These are phyloP conservation scores for Exophiala viscosa DNA, from an alignment of 2,329 filamentous ascomycete species.

Conservation along the genomic window DNA sequence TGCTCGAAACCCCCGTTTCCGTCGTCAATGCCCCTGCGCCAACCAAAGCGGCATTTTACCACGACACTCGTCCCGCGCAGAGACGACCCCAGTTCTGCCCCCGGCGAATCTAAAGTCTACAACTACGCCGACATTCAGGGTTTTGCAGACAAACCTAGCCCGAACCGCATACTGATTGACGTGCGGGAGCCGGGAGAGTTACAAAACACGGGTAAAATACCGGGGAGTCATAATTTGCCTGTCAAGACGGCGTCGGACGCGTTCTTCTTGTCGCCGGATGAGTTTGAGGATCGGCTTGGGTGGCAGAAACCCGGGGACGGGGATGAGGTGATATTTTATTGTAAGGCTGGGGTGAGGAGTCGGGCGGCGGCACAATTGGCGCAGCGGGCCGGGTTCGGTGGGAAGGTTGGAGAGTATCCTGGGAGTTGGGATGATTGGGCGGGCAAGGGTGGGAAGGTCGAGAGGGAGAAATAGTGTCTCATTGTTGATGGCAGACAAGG, in stretches of 20 bases:
- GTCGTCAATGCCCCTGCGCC: conserved; percentile 10
- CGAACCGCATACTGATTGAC: conserved; percentile 35
- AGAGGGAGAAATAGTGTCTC: conserved; percentile 39
- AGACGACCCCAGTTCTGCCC: conserved; percentile 10
- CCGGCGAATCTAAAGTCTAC: conserved; percentile 21
- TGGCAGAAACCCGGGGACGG: conserved; percentile 63
- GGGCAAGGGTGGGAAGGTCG: conserved; percentile 62
- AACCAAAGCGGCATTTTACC: conserved; percentile 23
- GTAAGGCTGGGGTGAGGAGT: conserved; percentile 84
- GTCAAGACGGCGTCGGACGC: conserved; percentile 72
- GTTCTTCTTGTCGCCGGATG: conserved; percentile 69
- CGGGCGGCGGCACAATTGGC: conserved; percentile 74
- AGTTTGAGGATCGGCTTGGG: conserved; percentile 80
- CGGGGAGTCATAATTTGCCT: conserved; percentile 77
- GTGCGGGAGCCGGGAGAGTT: conserved; percentile 49
- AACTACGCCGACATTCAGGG: conserved; percentile 26
- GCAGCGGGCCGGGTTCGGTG: conserved; percentile 68
- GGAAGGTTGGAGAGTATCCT: conserved; percentile 53
- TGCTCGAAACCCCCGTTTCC: not conserved
- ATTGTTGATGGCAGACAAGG: not conserved
- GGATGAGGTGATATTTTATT: conserved; percentile 75
- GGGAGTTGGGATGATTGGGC: conserved; percentile 71
- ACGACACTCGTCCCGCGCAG: conserved; percentile 14
- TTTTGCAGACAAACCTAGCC: conserved; percentile 11
- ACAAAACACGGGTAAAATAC: conserved; percentile 58